Conservation (phyloP, 345 rosid genomes). For the Capsella bursapastoris region DNA sequence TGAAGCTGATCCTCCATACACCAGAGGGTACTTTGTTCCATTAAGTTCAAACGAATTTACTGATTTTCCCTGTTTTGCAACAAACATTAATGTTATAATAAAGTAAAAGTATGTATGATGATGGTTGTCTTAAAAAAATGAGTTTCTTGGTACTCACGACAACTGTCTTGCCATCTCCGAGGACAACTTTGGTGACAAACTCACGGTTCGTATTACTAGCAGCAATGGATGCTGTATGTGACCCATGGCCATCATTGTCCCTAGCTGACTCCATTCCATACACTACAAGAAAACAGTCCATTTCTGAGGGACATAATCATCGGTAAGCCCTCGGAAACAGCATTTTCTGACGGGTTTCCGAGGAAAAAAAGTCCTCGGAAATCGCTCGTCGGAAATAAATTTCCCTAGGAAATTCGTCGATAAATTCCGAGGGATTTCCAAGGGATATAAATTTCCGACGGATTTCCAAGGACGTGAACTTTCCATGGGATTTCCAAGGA, state of each 20-base stretch:
- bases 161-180: slow-evolving; percentile 49
- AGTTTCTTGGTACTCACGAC: slow-evolving; percentile 46
- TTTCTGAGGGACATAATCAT: no score
- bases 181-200: slow-evolving; percentile 46
- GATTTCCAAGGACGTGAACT: no score
- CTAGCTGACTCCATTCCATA: slow-evolving; percentile 26
- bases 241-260: slow-evolving; percentile 46
- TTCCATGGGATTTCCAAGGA: no score
- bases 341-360: no score
- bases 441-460: no score
- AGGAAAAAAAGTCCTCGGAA: no score
- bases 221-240: slow-evolving; percentile 63
- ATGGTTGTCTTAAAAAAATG: not conserved
- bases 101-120: not conserved
- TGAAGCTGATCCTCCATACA: slow-evolving; percentile 34
- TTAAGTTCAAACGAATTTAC: slow-evolving; percentile 43
- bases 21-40: slow-evolving; percentile 45
- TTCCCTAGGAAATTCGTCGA: no score
- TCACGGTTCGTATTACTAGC: slow-evolving; percentile 55
- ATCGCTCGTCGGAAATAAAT: no score
- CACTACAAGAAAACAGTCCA: no score
- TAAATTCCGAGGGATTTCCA: no score
- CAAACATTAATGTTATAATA: not conserved
- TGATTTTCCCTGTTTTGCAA: slow-evolving; percentile 47
- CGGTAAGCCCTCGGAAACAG: no score